phyloP scores from a whole-genome alignment of 768 basidiomycete genomes.

The Lyophyllum shimeji region DNA sequence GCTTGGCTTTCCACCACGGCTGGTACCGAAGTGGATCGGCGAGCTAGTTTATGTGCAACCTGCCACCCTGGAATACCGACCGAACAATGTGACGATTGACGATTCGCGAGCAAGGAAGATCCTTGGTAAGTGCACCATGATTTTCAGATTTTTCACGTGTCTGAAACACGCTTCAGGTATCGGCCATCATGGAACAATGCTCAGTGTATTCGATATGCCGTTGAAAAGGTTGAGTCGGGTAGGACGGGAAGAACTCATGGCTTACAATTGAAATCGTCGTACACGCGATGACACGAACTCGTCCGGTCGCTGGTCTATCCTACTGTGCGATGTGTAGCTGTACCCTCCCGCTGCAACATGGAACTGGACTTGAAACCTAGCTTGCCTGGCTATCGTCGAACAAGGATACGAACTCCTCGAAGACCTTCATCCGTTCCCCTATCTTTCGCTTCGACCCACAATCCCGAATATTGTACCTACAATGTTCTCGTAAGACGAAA shows the following conservation, averaged over 20 bases:
- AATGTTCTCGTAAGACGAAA: neutral
- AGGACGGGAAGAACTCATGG: conserved; percentile 22
- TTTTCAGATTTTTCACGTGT: neutral
- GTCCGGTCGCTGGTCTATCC: neutral
- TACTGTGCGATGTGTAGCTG: neutral
- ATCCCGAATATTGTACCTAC: conserved; percentile 34
- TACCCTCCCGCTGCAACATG: neutral
- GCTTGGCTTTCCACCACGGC: conserved; percentile 18
- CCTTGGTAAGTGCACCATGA: conserved; percentile 21
- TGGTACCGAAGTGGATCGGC: conserved; percentile 31
- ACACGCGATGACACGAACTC: neutral
- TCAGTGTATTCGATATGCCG: conserved; percentile 31
- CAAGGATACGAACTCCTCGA: conserved; percentile 40
- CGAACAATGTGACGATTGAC: conserved; percentile 28
- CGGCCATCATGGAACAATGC: conserved; percentile 29
- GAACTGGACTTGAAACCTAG: neutral
- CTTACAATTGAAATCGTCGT: conserved; percentile 11
- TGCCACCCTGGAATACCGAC: conserved; percentile 28
- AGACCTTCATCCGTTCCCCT: conserved; percentile 40
- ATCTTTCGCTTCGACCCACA: conserved; percentile 30
- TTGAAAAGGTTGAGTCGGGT: conserved; percentile 31
- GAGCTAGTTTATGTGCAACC: conserved; percentile 30
- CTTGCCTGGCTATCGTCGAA: conserved; percentile 30
- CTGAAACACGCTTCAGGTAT: conserved; percentile 18
- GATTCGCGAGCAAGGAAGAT: conserved; percentile 32